Base-by-base conservation (phyloP, 768 basidiomycete species). In the Lactarius tabidus region DNA sequence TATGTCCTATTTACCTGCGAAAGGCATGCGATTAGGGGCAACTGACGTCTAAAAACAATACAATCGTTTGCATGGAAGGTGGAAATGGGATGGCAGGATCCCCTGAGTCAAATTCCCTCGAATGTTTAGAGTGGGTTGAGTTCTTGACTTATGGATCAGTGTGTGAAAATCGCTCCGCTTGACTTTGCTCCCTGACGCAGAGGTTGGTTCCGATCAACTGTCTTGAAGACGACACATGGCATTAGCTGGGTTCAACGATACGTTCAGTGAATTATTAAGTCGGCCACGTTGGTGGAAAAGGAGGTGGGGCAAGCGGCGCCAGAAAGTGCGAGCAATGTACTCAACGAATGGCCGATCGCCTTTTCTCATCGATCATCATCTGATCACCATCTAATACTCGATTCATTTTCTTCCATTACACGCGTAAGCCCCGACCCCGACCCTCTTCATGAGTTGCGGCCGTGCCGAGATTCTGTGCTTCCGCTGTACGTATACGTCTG, bases 401-500 rank as follows among this genome's bases (percentile, higher is more conserved):
- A 51, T 26, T 51, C 26, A 15, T 51, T 51, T 51, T 51, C 26
- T 41, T 41, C 39, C 39, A 41, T 41, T 41, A 41, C 39, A 41
- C 38, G 14, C 38, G 14, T 38, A 38, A 38, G 38, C 14, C 14
- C 14, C 45, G 14, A 48, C 45, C 14, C 26, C n/a, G n/a, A 39
- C n/a, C 28, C 53, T 35, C 59, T 60, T 55, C 58, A 41, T 43
- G 60, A 33, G 35, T 33, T 31, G 54, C 54, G 28, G 54, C 54
- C 54, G 20, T 55, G 54, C 54, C 54, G 33, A 35, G 23, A 23
- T 35, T 29, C 64, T 57, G 56, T 38, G 55, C 29, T 39, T 66
- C 65, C 56, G 60, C 65, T 48, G 26, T 51, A 26, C 26, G 48
- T 52, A 43, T 36, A 10, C 38, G 48, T 57, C n/a, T 57, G 64